Base-by-base conservation (phyloP, 495 filamentous ascomycete genomes). In the Penicillium canariense region DNA sequence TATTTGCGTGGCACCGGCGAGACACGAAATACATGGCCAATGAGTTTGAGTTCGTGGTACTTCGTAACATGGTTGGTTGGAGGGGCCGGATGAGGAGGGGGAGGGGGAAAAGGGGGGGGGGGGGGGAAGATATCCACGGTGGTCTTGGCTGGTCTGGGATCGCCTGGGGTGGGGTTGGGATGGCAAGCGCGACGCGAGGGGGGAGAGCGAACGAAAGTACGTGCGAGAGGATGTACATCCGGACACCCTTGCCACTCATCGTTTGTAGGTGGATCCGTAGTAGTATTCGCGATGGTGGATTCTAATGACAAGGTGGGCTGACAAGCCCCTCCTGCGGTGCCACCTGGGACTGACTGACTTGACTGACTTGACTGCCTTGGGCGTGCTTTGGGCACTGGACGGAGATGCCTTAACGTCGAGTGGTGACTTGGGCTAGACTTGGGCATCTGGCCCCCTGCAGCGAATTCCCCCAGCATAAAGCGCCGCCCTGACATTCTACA, bases 1-100 rank as follows among this genome's bases (percentile, higher is more conserved):
- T 95, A 96, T 71, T 60, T 95, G 53, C 70, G 84, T 62, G 52
- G 90, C 79, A 3, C 79, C 84, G 46, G 92, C 96, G 63, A 69
- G n/a, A n/a, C n/a, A n/a, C 52, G 70, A 61, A 5, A 67, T 66
- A 45, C 69, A 67, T 10, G 49, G 60, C 50, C 44, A 55, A 63
- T 69, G 53, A 64, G 34, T 14, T 15, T 17, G n/a, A 0, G 20
- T 18, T 36, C 18, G 8, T 3, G 11, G 22, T 1, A 4, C 7
- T 7, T 42, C 14, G 20, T 10, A 25, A 25, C 4, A 42, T 25
- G 8, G 11, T 10, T 25, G 20, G 4, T 22, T 42, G n/a, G n/a
- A n/a, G n/a, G n/a, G n/a, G n/a, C n/a, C n/a, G 38, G 9, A 42
- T 25, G 20, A 42, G 6, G 36, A n/a, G 36, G 36, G 12, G 5